Percentiles rank a stretch among this genome's conserved stretches.
Evolutionary conservation across 768 basidiomycete species (phyloP).

Genomic region (Ephemerocybe angulata): DNA sequence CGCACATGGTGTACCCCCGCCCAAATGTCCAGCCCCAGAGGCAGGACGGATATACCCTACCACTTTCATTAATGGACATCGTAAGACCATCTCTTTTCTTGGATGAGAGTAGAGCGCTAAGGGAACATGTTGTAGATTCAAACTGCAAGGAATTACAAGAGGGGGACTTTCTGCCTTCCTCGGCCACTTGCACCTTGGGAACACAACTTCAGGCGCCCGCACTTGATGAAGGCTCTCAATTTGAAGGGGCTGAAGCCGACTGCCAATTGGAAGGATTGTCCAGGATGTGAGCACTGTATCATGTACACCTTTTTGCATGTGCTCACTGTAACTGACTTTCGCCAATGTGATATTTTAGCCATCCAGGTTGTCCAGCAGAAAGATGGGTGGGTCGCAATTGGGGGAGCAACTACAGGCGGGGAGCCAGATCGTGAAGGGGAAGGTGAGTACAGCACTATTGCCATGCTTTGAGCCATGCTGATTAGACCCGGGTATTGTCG

Average conservation of each 20-base stretch:
- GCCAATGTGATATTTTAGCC: conserved; percentile 30
- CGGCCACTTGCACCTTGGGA: not conserved
- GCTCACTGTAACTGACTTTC: not conserved
- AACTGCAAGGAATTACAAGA: too few species aligned
- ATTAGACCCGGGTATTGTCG: not conserved
- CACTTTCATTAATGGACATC: too few species aligned
- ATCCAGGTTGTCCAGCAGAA: conserved; percentile 52
- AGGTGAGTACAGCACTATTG: conserved; percentile 20
- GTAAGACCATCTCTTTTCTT: too few species aligned
- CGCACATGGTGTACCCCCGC: too few species aligned
- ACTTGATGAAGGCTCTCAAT: not conserved
- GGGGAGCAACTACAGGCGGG: conserved; percentile 47
- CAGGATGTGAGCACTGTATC: not conserved
- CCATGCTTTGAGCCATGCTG: not conserved
- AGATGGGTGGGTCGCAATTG: conserved; percentile 37
- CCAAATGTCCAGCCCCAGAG: too few species aligned
- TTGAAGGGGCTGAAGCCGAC: not conserved
- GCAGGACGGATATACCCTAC: too few species aligned
- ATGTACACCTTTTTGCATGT: not conserved
- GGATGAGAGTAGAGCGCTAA: too few species aligned
- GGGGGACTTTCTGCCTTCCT: too few species aligned
- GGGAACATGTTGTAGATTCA: too few species aligned
- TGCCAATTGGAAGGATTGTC: not conserved
- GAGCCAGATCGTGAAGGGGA: conserved; percentile 26
- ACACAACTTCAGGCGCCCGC: not conserved